Percentiles rank a stretch among this genome's conserved stretches.
These are phyloP conservation scores for Cryptosporidium tyzzeri DNA, from an alignment of 169 alveolate genomes.

Conservation along the genomic window DNA sequence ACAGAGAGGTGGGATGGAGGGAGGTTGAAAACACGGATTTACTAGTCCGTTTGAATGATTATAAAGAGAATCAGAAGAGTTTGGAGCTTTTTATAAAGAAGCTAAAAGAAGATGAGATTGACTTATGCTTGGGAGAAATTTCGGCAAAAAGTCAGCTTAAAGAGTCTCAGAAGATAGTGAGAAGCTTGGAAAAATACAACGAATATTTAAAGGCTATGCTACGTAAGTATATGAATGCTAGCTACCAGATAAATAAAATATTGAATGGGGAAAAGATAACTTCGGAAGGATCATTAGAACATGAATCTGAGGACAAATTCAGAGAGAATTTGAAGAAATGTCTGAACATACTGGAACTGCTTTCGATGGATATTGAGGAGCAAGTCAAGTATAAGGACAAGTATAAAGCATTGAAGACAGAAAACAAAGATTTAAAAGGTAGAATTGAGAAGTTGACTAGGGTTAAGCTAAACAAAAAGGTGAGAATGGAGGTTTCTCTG, in stretches of 20 bases:
- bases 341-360: conserved; percentile 2
- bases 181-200: conserved; percentile 14
- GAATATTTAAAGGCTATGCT: conserved; percentile 27
- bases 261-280: conserved; percentile 26
- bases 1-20: conserved; percentile 4
- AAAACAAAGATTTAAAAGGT: conserved; percentile 11
- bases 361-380: conserved; percentile 24
- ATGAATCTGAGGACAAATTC: conserved; percentile 22
- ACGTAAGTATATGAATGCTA: conserved; percentile 16
- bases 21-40: conserved; percentile 52
- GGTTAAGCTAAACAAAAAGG: background rate
- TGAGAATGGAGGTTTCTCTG: conserved; percentile 4
- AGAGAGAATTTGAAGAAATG: conserved; percentile 7
- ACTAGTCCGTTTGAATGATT: conserved; percentile 1
- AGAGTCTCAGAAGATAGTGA: background rate
- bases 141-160: conserved; percentile 1
- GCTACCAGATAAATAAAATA: background rate
- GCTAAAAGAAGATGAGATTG: conserved; percentile 55
- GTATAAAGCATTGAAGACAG: conserved; percentile 16
- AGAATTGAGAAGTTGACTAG: conserved; percentile 4
- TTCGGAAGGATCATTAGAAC: background rate
- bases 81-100: conserved; percentile 37
- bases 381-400: conserved; percentile 10
- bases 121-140: conserved; percentile 16
- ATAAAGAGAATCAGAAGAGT: conserved; percentile 37